Base-by-base conservation (phyloP, 2,329 filamentous ascomycete species). In the Raffaelea albimanens region DNA sequence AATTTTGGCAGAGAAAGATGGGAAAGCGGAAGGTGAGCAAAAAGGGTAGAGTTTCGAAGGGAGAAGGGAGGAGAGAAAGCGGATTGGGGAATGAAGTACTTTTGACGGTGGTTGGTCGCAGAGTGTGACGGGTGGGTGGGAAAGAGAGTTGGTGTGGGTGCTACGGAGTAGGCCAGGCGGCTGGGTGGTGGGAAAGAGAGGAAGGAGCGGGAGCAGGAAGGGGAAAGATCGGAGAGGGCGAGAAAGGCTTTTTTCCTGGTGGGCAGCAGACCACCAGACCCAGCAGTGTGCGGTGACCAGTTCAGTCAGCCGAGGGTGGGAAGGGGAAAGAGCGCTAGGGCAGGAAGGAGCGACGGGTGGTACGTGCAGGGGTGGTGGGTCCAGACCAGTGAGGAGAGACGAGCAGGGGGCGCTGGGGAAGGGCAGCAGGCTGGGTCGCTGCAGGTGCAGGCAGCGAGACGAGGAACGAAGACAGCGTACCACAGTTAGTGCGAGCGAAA, bases 81-180 rank as follows among this genome's bases (percentile, higher is more conserved):
- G 43, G 48, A 50, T 49, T 49, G 44, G 47, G 48, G 31, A 34
- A 44, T 42, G 23, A 36, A 31, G 48, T 43, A 50, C 44, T 46
- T 50, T 50, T 46, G 48, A 42, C 29, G 36, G 40, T 39, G 42
- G 43, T 45, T 42, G 48, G 48, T 46, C 13, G 40, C 20, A 41
- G n/a, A 21, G 39, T 14, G 22, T 19, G n/a, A 39, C 13, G 7
- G n/a, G 19, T 10, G 36, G n/a, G n/a, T 19, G 36, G 11, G n/a
- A 22, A 23, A 16, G 20, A 13, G 40, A 41, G 5, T 7, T 14
- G 20, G 40, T 22, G 40, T 22, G 20, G 13, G n/a, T 19, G 36
- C 10, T 16, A 18, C 8, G 36, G 36, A 21, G 8, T 19, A 39
- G 33, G 31, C 33, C 40, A 33, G 44, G 33, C 13, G 36, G 39